phyloP scores from a whole-genome alignment of 345 rosid species.

The Gossypium raimondii region DNA sequence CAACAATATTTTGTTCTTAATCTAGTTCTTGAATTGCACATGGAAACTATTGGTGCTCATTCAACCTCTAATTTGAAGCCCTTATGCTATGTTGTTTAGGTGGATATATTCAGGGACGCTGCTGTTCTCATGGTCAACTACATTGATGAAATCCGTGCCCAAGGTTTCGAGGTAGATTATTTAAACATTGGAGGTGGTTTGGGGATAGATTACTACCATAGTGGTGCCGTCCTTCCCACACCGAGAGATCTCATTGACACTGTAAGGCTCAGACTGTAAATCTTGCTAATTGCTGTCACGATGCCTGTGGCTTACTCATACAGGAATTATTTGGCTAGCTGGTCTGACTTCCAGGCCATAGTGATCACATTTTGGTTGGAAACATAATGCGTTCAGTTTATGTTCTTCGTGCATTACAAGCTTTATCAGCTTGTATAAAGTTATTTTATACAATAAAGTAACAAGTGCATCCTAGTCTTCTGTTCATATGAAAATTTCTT shows the following conservation, averaged over 20 bases:
- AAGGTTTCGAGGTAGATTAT: slow-evolving; percentile 86
- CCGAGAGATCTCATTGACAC: slow-evolving; percentile 97
- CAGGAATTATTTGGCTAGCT: neutral
- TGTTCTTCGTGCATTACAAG: neutral
- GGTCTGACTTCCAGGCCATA: neutral
- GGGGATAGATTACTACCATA: slow-evolving; percentile 92
- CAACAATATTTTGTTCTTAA: neutral
- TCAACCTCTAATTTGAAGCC: slow-evolving; percentile 11
- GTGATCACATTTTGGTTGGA: slow-evolving; percentile 4
- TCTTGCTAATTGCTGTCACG: slow-evolving; percentile 4
- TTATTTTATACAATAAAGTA: neutral
- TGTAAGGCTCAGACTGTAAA: slow-evolving; percentile 38
- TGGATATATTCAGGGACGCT: slow-evolving; percentile 94
- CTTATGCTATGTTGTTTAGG: slow-evolving; percentile 41
- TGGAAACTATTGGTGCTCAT: neutral
- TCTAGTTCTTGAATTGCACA: neutral
- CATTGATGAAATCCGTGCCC: slow-evolving; percentile 80
- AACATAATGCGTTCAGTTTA: no score
- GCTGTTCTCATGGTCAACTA: slow-evolving; percentile 90
- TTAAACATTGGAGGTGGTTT: slow-evolving; percentile 98
- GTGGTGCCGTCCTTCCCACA: slow-evolving; percentile 80
- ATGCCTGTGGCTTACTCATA: neutral
- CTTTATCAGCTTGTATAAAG: neutral
- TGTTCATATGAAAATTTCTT: neutral
- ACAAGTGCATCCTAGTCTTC: neutral